phyloP scores from a whole-genome alignment of 345 rosid genomes.

The Psidium friedrichsthalianum region DNA sequence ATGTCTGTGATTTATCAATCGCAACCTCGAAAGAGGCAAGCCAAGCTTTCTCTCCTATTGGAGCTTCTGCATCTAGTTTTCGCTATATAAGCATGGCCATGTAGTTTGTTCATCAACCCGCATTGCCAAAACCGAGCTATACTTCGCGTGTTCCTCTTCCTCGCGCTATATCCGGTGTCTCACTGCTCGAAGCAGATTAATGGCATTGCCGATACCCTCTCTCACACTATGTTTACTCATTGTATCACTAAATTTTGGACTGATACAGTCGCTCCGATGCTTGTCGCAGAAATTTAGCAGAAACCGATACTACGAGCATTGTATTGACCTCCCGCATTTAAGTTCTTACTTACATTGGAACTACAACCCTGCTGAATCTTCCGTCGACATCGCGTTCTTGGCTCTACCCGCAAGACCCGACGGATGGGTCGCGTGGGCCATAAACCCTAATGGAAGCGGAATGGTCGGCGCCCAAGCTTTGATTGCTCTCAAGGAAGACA shows the following conservation, averaged over 20 bases:
- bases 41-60: not conserved
- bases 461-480: slow-evolving; percentile 67
- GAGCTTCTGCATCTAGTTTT: not conserved
- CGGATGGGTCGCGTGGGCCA: slow-evolving; percentile 83
- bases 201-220: not conserved
- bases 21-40: not conserved
- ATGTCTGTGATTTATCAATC: not conserved
- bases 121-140: not conserved
- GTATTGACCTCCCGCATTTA: not conserved
- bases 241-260: not conserved
- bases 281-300: not conserved
- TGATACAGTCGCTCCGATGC: not conserved
- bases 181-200: not conserved
- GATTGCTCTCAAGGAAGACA: slow-evolving; percentile 34
- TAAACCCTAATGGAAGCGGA: slow-evolving; percentile 43
- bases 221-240: not conserved
- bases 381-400: slow-evolving; percentile 66
- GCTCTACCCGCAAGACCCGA: slow-evolving; percentile 27
- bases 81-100: not conserved
- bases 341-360: not conserved
- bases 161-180: not conserved
- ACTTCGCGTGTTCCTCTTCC: not conserved
- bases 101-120: not conserved
- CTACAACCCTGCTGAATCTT: slow-evolving; percentile 58
- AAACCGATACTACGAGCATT: not conserved